phyloP scores from a whole-genome alignment of 306 rosid genomes.

The Spatholobus suberectus region DNA sequence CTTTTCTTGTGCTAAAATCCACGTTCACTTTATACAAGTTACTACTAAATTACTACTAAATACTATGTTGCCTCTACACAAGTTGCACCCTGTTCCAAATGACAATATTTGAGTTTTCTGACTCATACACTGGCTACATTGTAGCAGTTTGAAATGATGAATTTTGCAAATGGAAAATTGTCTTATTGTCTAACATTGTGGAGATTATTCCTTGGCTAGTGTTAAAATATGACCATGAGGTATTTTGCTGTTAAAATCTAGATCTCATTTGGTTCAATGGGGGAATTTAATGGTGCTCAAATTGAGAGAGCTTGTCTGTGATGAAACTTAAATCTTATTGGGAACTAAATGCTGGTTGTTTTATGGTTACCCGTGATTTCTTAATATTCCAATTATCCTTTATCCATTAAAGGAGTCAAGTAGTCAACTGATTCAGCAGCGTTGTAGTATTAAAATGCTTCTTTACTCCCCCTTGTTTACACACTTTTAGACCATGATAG shows the following conservation, averaged over 20 bases:
- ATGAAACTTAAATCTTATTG: not conserved
- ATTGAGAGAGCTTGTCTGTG: constrained; percentile 4
- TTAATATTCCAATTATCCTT: not conserved
- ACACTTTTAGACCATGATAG: not conserved
- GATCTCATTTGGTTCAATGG: not conserved
- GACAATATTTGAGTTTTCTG: not conserved
- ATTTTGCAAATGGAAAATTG: not conserved
- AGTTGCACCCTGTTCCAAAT: not conserved
- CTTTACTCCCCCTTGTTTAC: too few species aligned
- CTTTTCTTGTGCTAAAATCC: not conserved
- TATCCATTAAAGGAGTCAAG: not conserved
- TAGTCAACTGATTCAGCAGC: not conserved
- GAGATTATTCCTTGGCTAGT: not conserved
- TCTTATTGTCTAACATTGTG: not conserved
- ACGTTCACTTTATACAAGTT: not conserved
- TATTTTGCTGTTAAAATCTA: not conserved
- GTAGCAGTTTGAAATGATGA: not conserved
- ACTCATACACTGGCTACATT: not conserved
- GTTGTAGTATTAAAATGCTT: not conserved
- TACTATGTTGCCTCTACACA: not conserved
- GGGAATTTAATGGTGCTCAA: not conserved
- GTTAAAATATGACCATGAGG: not conserved
- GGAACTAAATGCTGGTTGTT: not conserved
- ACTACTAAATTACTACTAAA: not conserved
- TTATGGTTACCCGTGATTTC: not conserved